These are phyloP conservation scores for Pyrenula aspistea DNA, from an alignment of 495 filamentous ascomycete genomes.

Conservation along the genomic window DNA sequence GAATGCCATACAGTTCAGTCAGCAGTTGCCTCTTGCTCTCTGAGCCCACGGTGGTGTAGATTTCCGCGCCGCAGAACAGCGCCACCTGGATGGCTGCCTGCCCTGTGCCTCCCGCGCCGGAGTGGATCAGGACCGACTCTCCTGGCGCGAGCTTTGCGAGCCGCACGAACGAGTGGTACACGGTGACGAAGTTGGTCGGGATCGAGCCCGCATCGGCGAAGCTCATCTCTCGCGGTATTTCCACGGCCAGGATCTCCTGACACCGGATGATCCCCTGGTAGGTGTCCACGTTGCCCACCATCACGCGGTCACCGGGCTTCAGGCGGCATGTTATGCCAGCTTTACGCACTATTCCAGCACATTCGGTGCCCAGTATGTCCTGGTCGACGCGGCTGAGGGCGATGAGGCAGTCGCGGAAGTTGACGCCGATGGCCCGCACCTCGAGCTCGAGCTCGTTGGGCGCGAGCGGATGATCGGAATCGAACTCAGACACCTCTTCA, in stretches of 20 bases:
- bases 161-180: conserved; percentile 13
- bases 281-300: not conserved
- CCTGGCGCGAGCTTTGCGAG: conserved; percentile 12
- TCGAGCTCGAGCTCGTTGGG: conserved; percentile 6
- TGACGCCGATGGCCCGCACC: conserved; percentile 7
- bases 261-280: not conserved
- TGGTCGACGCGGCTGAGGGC: not conserved
- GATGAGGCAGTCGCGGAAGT: not conserved
- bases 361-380: conserved; percentile 8
- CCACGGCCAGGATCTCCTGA: not conserved
- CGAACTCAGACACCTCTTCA: conserved; percentile 1
- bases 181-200: conserved; percentile 11
- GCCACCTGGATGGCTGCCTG: conserved; percentile 26
- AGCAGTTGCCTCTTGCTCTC: conserved; percentile 5
- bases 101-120: conserved; percentile 30
- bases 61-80: conserved; percentile 16
- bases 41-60: conserved; percentile 17
- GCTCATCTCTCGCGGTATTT: conserved; percentile 6
- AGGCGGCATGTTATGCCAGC: conserved; percentile 3
- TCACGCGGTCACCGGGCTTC: conserved; percentile 7
- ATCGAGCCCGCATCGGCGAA: conserved; percentile 11
- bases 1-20: not conserved
- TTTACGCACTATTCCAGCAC: conserved; percentile 7
- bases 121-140: conserved; percentile 30
- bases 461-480: conserved; percentile 2